Evolutionary conservation across 2,329 filamentous ascomycete genomes (phyloP), one percentile per base, ranked within the genome.

Genomic region (Pseudocercospora crystallina): DNA sequence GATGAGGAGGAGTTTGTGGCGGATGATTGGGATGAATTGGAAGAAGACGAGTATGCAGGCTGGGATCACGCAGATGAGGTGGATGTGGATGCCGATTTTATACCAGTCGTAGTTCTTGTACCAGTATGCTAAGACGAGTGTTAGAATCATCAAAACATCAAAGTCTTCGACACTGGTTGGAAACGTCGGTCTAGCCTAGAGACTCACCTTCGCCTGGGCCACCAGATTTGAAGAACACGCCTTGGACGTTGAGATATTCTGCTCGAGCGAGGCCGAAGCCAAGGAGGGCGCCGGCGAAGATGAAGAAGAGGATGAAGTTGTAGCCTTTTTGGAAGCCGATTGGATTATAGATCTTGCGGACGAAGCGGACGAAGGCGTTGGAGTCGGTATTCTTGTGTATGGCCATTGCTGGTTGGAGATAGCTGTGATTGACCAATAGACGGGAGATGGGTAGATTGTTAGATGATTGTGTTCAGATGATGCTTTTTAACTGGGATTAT

Each of bases 251-350:
- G 47, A 84, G 66, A 59, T 77, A 81, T 35, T 64, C 63, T 1
- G 81, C 59, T 5, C 78, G 76, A 2, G 75, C 69, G 12, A 82
- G 69, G 4, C 67, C 61, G 61, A 84, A 82, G 11, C 70, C 73
- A 11, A 78, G 45, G 5, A 81, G 62, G 1, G 54, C 54, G 20
- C 50, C 53, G 32, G 50, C 52, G 45, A 55, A 54, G 39, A 58
- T 52, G 49, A 61, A 60, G 51, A 75, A 84, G 2, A 84, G 69
- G 33, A 70, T 56, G 57, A 84, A 81, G 63, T 82, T 84, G 71
- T 82, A 83, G 32, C 71, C 72, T 59, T 78, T 79, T 2, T 68
- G 64, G 68, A 85, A 85, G 42, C 81, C 81, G 20, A 83, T 51
- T 2, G 73, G 67, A 37, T 70, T 66, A 60, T 77, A 78, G 13